phyloP scores from a whole-genome alignment of 768 basidiomycete genomes.

The Calocybe cyanea region DNA sequence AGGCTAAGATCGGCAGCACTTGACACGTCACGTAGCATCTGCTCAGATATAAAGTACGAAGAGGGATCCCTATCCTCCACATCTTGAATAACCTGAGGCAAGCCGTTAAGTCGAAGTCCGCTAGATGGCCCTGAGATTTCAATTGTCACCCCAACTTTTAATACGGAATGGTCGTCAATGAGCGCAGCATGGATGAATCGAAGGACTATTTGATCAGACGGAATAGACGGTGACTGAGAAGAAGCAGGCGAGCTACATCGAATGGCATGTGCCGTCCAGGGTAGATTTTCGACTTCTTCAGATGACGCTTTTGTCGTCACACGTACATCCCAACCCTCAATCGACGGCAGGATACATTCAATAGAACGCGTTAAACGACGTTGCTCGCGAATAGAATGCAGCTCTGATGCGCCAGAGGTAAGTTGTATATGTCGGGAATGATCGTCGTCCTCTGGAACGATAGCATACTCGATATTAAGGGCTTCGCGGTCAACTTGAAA shows the following conservation, averaged over 20 bases:
- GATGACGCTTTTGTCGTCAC: constrained; percentile 72
- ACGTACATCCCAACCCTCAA: constrained; percentile 85
- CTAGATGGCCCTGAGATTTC: constrained; percentile 76
- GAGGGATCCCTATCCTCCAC: constrained; percentile 66
- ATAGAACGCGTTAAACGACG: constrained; percentile 70
- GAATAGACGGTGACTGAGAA: constrained; percentile 24
- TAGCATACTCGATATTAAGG: constrained; percentile 76
- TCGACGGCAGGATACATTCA: constrained; percentile 74
- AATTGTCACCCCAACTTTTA: constrained; percentile 77
- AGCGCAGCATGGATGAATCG: constrained; percentile 70
- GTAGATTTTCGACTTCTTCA: constrained; percentile 64
- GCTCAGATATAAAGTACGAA: constrained; percentile 53
- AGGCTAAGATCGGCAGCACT: constrained; percentile 69
- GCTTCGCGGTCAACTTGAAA: constrained; percentile 85
- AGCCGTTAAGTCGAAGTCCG: constrained; percentile 83
- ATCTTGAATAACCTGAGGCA: constrained; percentile 63
- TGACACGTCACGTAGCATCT: constrained; percentile 69
- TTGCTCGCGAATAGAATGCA: constrained; percentile 62
- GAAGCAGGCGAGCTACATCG: constrained; percentile 37
- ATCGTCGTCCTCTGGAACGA: constrained; percentile 74
- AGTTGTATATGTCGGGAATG: constrained; percentile 24
- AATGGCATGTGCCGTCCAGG: constrained; percentile 66
- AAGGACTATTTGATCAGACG: constrained; percentile 53
- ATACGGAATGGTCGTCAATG: constrained; percentile 68
- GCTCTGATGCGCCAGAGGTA: constrained; percentile 55